Percentiles rank a stretch among this genome's conserved stretches.
Conservation (phyloP, 148 eudicot genomes). For the Nyssa sinensis region DNA sequence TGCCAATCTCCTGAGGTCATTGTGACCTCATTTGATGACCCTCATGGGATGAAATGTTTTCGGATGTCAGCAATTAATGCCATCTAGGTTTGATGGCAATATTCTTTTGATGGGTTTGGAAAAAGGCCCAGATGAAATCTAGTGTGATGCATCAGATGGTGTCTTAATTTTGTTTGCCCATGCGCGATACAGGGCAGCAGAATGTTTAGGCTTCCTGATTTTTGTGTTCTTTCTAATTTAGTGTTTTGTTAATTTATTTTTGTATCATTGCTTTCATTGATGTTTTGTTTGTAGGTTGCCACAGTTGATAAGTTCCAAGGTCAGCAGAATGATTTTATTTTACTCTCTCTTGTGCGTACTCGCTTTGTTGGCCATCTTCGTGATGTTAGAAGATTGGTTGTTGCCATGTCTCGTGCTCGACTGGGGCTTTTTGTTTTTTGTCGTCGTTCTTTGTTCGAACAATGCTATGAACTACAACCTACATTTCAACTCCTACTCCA, state of each 20-base stretch:
- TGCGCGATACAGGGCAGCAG: background rate
- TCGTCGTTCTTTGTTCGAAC: slow-evolving; percentile 89
- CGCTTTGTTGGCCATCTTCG: slow-evolving; percentile 98
- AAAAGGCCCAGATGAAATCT: background rate
- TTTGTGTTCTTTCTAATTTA: background rate
- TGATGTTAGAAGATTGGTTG: slow-evolving; percentile 95
- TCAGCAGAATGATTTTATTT: slow-evolving; percentile 90
- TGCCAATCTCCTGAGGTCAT: background rate
- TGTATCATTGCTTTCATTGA: background rate
- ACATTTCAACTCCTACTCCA: slow-evolving; percentile 78
- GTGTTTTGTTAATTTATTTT: background rate
- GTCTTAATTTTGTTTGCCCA: background rate
- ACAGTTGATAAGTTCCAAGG: slow-evolving; percentile 99
- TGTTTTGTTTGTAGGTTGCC: slow-evolving; percentile 52
- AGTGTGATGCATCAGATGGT: background rate
- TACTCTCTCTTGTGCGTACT: slow-evolving; percentile 89
- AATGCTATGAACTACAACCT: slow-evolving; percentile 91
- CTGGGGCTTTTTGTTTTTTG: slow-evolving; percentile 93
- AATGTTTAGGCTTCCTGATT: background rate
- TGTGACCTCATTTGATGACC: background rate
- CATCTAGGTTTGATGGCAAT: too few relatives aligned
- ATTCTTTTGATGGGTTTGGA: background rate
- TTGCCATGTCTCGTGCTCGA: slow-evolving; percentile 99
- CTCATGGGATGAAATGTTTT: too few relatives aligned
- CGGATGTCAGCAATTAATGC: too few relatives aligned